Evolutionary conservation across 2,329 filamentous ascomycete species (phyloP), one percentile per base, ranked within the genome.

Genomic region (Zymoseptoria ardabiliae): DNA sequence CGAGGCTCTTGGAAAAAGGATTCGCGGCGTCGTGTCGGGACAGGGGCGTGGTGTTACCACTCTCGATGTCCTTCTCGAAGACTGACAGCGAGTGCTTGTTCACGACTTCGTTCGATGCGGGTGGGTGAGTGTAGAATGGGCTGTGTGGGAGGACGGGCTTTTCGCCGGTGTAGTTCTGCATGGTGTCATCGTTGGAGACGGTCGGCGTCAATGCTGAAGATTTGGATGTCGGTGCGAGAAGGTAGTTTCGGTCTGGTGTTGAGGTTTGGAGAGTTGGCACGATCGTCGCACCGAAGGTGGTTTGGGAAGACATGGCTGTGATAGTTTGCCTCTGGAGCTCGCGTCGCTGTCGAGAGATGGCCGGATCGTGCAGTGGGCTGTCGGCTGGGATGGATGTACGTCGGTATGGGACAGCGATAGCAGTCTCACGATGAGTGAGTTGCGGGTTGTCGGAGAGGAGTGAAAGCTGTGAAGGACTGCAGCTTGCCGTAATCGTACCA

Each of bases 101-200:
- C 6, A 68, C 61, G 52, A 65, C 63, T 55, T 76, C 73, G 68
- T 77, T 69, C n/a, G 76, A 77, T 59, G 75, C 74, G 20, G 77
- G 74, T 23, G 76, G 76, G 68, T 79, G 77, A 60, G 74, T 73
- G 73, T 79, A 79, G 71, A 79, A 79, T 56, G 77, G 75, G 41
- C 76, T 77, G 71, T 77, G 75, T 23, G 76, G 61, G 10, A 69
- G 66, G 11, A 66, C 57, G 10, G 64, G 75, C 58, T 75, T 74
- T 19, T 71, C 68, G 56, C 70, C 65, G 65, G 76, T 73, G 58
- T 66, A 64, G 51, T 64, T 66, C 52, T 66, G 70, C 69, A 61
- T 70, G 61, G 61, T 61, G 61, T 65, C 62, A 55, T 72, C 69
- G 51, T 63, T 62, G 11, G 73, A 71, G 53, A 66, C 67, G 28